Evolutionary conservation across 2,329 filamentous ascomycete genomes (phyloP), one percentile per base, ranked within the genome.

Genomic region (Trichoderma atrobrunneum): DNA sequence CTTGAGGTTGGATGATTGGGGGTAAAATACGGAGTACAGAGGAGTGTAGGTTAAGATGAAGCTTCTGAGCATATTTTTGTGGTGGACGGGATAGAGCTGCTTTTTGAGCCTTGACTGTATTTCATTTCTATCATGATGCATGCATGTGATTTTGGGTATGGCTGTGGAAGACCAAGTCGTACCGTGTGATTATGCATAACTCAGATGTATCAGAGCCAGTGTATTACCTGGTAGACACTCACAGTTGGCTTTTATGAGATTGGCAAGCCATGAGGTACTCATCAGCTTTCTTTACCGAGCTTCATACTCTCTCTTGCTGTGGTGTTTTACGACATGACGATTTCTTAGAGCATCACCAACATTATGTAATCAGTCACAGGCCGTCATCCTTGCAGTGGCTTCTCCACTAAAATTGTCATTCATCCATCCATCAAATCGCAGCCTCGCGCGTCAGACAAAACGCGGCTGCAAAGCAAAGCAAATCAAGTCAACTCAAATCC

Each of bases 391-490:
- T 21, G 32, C n/a, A 48, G 18, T 43, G n/a, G 32, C 51, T 39
- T 18, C 54, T 26, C 65, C 65, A 68, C 65, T 26, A 26, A 54
- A 68, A 68, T 60, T 60, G 65, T 68, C 65, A 60, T 48, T 28
- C 54, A 18, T 59, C 26, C 30, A 32, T 18, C 48, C 11, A 14
- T 54, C 48, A 16, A 59, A 51, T 68, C 65, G 54, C 65, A 68
- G 65, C 65, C 65, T 68, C 65, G 65, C 61, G 61, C 65, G 54
- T 68, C 34, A 59, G 34, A 18, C 57, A 59, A 24, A 18, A 60
- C 65, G 65, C 65, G 65, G 56, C 65, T 48, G 36, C 65, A 39
- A 8, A 24, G 10, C 62, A 34, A 36, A 39, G 3, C 62, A 16
- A 39, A 63, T 14, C 39, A 18, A n/a, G 10, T 43, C 39, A 14